phyloP scores from a whole-genome alignment of 495 filamentous ascomycete genomes.

The Penicillium canariense region DNA sequence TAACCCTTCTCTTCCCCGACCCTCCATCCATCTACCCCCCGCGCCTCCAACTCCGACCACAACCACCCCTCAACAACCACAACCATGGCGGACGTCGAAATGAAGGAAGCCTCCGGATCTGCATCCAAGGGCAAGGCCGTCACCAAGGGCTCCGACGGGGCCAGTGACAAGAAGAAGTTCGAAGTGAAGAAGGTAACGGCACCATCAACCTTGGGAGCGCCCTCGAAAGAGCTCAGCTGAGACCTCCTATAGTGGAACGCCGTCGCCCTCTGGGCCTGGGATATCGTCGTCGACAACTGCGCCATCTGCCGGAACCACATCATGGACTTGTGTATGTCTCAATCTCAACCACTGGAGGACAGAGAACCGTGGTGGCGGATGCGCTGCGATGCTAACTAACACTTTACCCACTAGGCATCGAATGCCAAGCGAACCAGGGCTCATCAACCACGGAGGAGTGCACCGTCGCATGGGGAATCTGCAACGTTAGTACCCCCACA shows the following conservation, averaged over 20 bases:
- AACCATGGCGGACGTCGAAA: slow-evolving; percentile 94
- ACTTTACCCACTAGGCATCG: slow-evolving; percentile 64
- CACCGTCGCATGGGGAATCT: slow-evolving; percentile 98
- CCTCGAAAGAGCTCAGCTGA: slow-evolving; percentile 8
- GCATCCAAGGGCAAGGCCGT: slow-evolving; percentile 58
- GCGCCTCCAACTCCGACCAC: slow-evolving; percentile 5
- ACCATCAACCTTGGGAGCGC: slow-evolving; percentile 14
- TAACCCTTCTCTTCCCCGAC: neutral
- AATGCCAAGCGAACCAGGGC: slow-evolving; percentile 99
- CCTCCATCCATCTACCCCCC: slow-evolving; percentile 1
- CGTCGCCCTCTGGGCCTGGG: slow-evolving; percentile 99
- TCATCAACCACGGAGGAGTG: slow-evolving; percentile 97
- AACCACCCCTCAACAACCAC: slow-evolving; percentile 1
- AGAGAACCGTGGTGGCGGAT: neutral
- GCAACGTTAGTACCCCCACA: slow-evolving; percentile 69
- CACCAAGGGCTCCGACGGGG: slow-evolving; percentile 55
- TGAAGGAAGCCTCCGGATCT: slow-evolving; percentile 74
- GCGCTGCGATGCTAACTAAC: neutral
- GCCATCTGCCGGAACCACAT: slow-evolving; percentile 99
- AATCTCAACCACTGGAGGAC: too few relatives aligned
- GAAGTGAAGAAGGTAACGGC: slow-evolving; percentile 93
- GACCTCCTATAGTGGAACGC: slow-evolving; percentile 79
- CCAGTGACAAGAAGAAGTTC: slow-evolving; percentile 83
- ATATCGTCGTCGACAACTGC: slow-evolving; percentile 99
- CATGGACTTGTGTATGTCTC: slow-evolving; percentile 87